Evolutionary conservation across 305 asterid species (phyloP), one percentile per base, ranked within the genome.

Genomic region (Fraxinus greggii): DNA sequence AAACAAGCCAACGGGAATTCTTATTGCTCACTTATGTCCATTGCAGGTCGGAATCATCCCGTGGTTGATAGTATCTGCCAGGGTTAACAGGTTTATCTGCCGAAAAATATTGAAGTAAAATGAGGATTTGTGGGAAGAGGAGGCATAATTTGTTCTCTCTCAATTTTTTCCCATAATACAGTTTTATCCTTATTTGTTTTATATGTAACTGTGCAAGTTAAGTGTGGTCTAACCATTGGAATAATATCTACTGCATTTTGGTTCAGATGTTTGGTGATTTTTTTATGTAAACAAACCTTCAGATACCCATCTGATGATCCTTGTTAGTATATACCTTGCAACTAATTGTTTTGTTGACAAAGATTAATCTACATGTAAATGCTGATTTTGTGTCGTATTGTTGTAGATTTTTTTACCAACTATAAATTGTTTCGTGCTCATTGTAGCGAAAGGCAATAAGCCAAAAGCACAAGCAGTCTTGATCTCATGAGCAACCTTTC

Each of bases 1-100:
- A 45, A 13, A 13, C 56, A 45, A 15, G 61, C 61, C 61, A 10
- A 32, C 1, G 65, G 19, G 78, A 80, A 15, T 54, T 19, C 70
- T 83, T 75, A 82, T 72, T 42, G 36, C 63, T 79, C 59, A 40
- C 40, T 28, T 63, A 33, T 19, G 73, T 77, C 23, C 29, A 76
- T 65, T 90, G 90, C 93, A 94, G 97, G 93, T 94, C 78, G 98
- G 97, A 77, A 87, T 94, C 79, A 91, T 94, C 76, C 97, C 97
- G 23, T 94, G 97, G 97, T 79, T 94, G 86, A 80, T 93, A 79
- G 87, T 91, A 42, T 91, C 96, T 15, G 87, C 90, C 76, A 86
- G 93, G 85, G 97, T 90, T 26, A 85, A 97, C 90, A 92, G 87
- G 85, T 89, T 87, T 78, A 76, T 93, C 67, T 86, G 95, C 89